A percentile compares a stretch with the other conserved stretches of the same genome.
phyloP scores from a whole-genome alignment of 257 asterid species.

The Echium plantagineum region DNA sequence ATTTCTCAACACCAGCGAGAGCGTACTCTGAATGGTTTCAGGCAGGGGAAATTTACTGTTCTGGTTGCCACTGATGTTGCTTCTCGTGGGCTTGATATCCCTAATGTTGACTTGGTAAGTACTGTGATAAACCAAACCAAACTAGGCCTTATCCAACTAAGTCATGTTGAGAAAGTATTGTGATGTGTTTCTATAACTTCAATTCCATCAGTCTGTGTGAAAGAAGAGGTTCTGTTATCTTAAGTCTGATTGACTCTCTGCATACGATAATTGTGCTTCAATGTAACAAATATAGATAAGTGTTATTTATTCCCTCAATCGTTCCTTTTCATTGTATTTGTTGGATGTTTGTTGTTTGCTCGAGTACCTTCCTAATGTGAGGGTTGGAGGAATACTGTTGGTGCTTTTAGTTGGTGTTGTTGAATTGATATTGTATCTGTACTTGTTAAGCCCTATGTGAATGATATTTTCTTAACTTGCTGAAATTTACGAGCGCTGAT shows the following conservation, averaged over 20 bases:
- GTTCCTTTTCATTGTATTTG: no score
- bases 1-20: conserved; percentile 97
- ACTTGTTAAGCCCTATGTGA: neutral
- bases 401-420: neutral
- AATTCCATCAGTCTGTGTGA: neutral
- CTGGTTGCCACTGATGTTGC: conserved; percentile 98
- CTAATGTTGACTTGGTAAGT: conserved; percentile 91
- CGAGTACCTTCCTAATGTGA: no score
- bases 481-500: neutral
- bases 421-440: neutral
- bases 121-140: neutral
- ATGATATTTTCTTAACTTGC: neutral
- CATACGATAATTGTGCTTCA: neutral
- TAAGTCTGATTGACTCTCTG: neutral
- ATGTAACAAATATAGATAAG: no score
- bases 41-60: conserved; percentile 88
- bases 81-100: conserved; percentile 88
- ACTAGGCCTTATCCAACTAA: no score
- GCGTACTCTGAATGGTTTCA: conserved; percentile 78
- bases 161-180: conserved; percentile 20
- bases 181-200: neutral
- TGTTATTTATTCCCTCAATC: no score
- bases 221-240: neutral
- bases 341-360: no score
- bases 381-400: neutral